A percentile compares a stretch with the other conserved stretches of the same genome.
phyloP scores from a whole-genome alignment of 352 stramenopile species.

The Elongisporangium undulatum region DNA sequence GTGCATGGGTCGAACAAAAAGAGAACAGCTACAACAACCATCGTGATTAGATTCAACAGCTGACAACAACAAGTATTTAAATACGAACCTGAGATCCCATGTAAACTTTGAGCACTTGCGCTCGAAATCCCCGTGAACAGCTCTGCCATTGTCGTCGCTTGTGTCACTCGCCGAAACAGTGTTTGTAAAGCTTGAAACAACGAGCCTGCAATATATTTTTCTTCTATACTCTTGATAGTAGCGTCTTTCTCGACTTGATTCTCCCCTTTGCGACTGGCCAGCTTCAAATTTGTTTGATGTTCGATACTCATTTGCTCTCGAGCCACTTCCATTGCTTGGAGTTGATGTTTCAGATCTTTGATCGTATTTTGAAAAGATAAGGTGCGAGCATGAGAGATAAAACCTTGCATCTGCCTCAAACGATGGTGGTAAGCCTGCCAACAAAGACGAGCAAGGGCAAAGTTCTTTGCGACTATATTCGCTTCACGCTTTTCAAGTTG shows the following conservation, averaged over 20 bases:
- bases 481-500: conserved; percentile 9
- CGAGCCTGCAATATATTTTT: conserved; percentile 14
- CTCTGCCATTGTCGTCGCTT: conserved; percentile 25
- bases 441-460: conserved; percentile 32
- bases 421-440: conserved; percentile 45
- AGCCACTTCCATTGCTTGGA: not conserved
- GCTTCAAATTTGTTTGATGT: not conserved
- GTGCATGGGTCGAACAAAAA: conserved; percentile 56
- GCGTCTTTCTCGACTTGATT: not conserved
- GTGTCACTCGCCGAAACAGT: conserved; percentile 40
- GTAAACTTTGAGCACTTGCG: conserved; percentile 34
- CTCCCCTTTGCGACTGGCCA: not conserved
- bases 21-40: conserved; percentile 26
- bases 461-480: conserved; percentile 9
- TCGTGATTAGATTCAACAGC: not conserved
- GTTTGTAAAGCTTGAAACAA: conserved; percentile 33
- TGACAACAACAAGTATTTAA: not conserved
- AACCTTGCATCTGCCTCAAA: conserved; percentile 24
- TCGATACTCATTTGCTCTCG: not conserved
- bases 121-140: conserved; percentile 35
- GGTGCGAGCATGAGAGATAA: conserved; percentile 23
- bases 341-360: not conserved
- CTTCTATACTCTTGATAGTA: conserved; percentile 4
- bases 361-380: not conserved
- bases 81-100: conserved; percentile 25